phyloP scores from a whole-genome alignment of 192 early-diverging fungal genomes.

The Kickxella alabastrina region DNA sequence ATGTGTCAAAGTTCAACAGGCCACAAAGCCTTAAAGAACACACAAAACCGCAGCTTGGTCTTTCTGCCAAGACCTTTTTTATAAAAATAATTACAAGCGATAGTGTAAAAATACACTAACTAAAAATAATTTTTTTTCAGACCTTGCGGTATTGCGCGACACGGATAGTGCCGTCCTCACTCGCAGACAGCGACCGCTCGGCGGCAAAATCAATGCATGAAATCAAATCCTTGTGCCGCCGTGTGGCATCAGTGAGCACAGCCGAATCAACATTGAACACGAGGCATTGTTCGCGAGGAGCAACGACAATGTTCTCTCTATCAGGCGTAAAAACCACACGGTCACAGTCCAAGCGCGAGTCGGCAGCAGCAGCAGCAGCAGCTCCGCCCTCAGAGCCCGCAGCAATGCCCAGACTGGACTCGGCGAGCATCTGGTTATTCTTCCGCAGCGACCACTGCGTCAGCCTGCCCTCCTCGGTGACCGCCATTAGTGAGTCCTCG shows the following conservation, averaged over 20 bases:
- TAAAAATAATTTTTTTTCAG: conserved; percentile 1
- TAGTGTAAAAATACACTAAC: no score
- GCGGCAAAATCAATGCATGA: conserved; percentile 43
- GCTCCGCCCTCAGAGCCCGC: not conserved
- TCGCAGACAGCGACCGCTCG: conserved; percentile 41
- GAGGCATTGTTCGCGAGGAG: conserved; percentile 39
- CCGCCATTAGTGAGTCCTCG: conserved; percentile 41
- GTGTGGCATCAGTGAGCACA: conserved; percentile 36
- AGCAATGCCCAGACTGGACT: conserved; percentile 30
- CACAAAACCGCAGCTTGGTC: no score
- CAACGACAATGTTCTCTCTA: conserved; percentile 37
- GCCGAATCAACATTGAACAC: conserved; percentile 51
- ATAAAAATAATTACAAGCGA: no score
- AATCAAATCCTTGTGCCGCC: conserved; percentile 49
- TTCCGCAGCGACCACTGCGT: conserved; percentile 49
- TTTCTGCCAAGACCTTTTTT: no score
- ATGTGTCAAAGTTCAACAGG: no score
- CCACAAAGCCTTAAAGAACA: no score
- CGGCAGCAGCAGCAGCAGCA: conserved; percentile 3
- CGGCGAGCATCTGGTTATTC: conserved; percentile 35
- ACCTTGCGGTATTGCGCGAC: conserved; percentile 47
- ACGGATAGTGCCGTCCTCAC: conserved; percentile 50
- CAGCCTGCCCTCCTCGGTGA: conserved; percentile 41
- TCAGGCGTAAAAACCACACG: conserved; percentile 47
- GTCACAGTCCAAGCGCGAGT: conserved; percentile 36